phyloP scores from a whole-genome alignment of 2,329 filamentous ascomycete species.

The Calcarisporium arbuscula region DNA sequence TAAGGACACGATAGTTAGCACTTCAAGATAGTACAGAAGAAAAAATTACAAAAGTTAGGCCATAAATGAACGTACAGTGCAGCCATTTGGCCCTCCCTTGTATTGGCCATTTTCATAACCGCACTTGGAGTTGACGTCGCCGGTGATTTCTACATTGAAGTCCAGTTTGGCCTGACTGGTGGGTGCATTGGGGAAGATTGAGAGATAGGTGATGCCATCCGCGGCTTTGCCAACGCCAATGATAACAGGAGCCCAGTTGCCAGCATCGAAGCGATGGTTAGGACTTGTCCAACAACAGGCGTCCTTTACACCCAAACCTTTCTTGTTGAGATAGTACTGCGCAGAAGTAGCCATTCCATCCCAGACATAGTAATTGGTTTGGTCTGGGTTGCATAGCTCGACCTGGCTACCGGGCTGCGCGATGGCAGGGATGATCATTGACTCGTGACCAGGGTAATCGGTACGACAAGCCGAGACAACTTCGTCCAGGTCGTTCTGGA shows the following conservation, averaged over 20 bases:
- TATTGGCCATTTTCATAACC: constrained; percentile 60
- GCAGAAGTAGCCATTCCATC: constrained; percentile 69
- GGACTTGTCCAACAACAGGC: constrained; percentile 70
- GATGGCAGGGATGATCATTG: constrained; percentile 73
- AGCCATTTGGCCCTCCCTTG: constrained; percentile 54
- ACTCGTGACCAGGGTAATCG: constrained; percentile 90
- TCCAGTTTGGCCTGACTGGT: constrained; percentile 64
- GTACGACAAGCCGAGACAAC: constrained; percentile 81
- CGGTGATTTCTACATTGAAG: constrained; percentile 72
- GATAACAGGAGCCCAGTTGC: constrained; percentile 87
- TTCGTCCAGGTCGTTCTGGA: constrained; percentile 66
- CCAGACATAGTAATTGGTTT: constrained; percentile 71
- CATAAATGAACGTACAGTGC: constrained; percentile 63
- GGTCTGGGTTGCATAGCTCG: constrained; percentile 69
- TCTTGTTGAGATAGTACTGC: constrained; percentile 95
- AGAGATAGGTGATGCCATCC: constrained; percentile 66
- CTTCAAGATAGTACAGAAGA: too few relatives aligned
- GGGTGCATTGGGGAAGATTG: constrained; percentile 77
- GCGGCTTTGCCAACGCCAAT: constrained; percentile 69
- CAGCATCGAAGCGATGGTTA: constrained; percentile 44
- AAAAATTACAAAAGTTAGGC: not conserved
- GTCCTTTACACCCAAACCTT: constrained; percentile 57
- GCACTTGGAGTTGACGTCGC: constrained; percentile 56
- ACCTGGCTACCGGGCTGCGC: constrained; percentile 52
- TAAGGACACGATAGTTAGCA: constrained; percentile 13